These are phyloP conservation scores for Alternaria panax DNA, from an alignment of 2,329 filamentous ascomycete species.

Conservation along the genomic window DNA sequence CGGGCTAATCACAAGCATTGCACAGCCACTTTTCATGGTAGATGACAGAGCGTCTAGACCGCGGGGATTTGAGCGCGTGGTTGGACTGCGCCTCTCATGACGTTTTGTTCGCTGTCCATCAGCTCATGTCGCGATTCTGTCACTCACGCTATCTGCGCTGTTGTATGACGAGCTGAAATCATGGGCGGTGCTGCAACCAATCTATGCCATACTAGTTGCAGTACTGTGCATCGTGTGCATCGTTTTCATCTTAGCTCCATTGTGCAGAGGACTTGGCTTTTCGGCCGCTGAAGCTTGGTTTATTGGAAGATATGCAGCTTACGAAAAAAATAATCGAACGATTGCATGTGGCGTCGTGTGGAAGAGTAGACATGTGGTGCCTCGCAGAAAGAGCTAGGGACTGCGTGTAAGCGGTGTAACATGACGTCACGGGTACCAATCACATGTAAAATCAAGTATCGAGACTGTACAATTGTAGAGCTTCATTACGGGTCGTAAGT, in stretches of 20 bases:
- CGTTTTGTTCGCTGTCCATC: neutral
- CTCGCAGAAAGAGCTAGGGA: neutral
- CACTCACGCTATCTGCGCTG: neutral
- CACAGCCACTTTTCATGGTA: neutral
- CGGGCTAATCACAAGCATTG: neutral
- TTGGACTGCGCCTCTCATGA: neutral
- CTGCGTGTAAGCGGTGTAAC: neutral
- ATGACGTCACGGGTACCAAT: neutral
- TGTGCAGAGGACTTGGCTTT: neutral
- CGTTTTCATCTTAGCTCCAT: neutral
- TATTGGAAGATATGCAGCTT: neutral
- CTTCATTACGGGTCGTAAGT: neutral
- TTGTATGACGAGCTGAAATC: neutral
- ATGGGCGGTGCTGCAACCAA: neutral
- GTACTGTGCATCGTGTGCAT: neutral
- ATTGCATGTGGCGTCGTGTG: too few species aligned
- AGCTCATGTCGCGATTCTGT: neutral
- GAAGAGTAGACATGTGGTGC: too few species aligned
- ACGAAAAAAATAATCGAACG: neutral
- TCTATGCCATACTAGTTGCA: neutral
- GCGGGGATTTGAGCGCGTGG: neutral
- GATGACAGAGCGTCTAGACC: neutral
- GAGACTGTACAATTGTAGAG: neutral
- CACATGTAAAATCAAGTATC: neutral
- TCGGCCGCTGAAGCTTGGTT: slow-evolving; percentile 1